These are phyloP conservation scores for Rubus idaeus DNA, from an alignment of 306 rosid genomes.

Conservation along the genomic window DNA sequence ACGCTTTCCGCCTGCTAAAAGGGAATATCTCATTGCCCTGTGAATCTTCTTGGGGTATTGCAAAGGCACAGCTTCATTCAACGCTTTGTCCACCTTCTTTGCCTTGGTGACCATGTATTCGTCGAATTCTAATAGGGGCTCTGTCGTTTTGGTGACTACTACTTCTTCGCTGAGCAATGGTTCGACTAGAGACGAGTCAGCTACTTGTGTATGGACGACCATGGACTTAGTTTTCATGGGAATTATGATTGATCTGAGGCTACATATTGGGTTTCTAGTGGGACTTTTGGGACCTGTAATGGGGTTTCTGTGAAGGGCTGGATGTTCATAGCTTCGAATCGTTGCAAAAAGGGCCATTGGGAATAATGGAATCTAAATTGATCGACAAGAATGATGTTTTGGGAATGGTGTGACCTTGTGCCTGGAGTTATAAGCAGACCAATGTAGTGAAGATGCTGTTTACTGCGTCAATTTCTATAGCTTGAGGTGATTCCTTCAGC, in stretches of 20 bases:
- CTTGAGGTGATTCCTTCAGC: background rate
- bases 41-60: slow-evolving; percentile 27
- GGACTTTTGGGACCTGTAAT: background rate
- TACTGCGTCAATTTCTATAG: background rate
- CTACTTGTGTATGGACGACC: background rate
- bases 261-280: background rate
- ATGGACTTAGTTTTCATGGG: background rate
- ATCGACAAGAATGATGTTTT: too few relatives aligned
- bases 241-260: background rate
- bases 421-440: background rate
- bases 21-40: slow-evolving; percentile 39
- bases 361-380: background rate
- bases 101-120: slow-evolving; percentile 33
- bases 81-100: slow-evolving; percentile 21
- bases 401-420: background rate
- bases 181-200: slow-evolving; percentile 11
- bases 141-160: too few relatives aligned
- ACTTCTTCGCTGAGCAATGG: background rate
- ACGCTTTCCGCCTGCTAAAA: slow-evolving; percentile 26
- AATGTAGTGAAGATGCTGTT: background rate
- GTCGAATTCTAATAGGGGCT: slow-evolving; percentile 7
- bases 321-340: background rate
- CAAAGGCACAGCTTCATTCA: slow-evolving; percentile 40
- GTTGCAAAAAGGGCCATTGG: slow-evolving; percentile 1
- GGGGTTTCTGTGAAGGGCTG: background rate